Evolutionary conservation across 2,329 filamentous ascomycete genomes (phyloP).

Genomic region (Pestalotiopsis sp.): DNA sequence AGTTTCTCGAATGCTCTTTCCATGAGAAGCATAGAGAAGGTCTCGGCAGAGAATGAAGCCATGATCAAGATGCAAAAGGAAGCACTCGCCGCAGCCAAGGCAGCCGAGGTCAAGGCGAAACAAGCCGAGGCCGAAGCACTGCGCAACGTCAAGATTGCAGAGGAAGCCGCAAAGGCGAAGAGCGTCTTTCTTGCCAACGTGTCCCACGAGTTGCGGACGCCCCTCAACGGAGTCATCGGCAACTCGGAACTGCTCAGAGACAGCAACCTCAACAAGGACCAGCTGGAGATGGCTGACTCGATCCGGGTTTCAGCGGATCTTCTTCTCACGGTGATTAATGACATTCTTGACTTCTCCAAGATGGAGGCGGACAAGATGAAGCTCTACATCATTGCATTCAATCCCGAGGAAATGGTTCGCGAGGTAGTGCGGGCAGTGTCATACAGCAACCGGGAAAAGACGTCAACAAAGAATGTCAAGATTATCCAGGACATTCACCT

Average conservation of each 20-base stretch:
- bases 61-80: constrained; percentile 80
- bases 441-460: constrained; percentile 67
- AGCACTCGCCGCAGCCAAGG: constrained; percentile 70
- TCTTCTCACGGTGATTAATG: constrained; percentile 89
- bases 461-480: constrained; percentile 62
- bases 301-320: constrained; percentile 86
- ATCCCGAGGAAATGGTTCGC: constrained; percentile 67
- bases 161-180: constrained; percentile 82
- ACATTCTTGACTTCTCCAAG: constrained; percentile 94
- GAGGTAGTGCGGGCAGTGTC: constrained; percentile 68
- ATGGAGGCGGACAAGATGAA: constrained; percentile 89
- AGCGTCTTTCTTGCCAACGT: constrained; percentile 81
- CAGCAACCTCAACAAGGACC: constrained; percentile 73
- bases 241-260: constrained; percentile 84
- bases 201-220: constrained; percentile 79
- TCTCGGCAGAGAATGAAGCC: constrained; percentile 75
- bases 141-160: constrained; percentile 78
- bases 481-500: constrained; percentile 72
- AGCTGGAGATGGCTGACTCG: constrained; percentile 84
- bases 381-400: constrained; percentile 72
- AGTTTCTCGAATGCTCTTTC: constrained; percentile 70
- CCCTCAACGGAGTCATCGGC: constrained; percentile 85
- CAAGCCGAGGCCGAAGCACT: constrained; percentile 75
- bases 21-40: constrained; percentile 73
- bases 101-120: constrained; percentile 77